Evolutionary conservation across 176 grass and related monocot genomes (phyloP).

Genomic region (Coix lacrymajobi): DNA sequence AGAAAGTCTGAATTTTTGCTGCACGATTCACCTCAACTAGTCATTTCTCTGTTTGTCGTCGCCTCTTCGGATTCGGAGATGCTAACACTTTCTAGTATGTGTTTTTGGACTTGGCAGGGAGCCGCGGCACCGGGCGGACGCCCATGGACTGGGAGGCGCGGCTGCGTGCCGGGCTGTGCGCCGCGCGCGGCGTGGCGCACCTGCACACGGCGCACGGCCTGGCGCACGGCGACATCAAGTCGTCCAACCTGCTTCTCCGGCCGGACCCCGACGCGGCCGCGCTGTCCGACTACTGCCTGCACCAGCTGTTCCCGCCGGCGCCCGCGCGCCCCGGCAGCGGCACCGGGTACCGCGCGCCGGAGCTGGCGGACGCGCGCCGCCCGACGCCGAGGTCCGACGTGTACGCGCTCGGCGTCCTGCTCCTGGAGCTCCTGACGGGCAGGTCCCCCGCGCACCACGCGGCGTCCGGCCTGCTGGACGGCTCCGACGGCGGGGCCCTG

Average conservation of each 20-base stretch:
- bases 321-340: constrained; percentile 36
- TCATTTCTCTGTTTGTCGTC: too few relatives aligned
- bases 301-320: constrained; percentile 60
- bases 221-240: constrained; percentile 82
- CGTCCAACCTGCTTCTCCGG: constrained; percentile 88
- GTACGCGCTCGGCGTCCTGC: constrained; percentile 76
- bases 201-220: constrained; percentile 57
- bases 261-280: constrained; percentile 57
- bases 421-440: constrained; percentile 78
- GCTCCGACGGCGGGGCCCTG: constrained; percentile 40
- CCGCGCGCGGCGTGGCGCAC: constrained; percentile 70
- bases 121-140: constrained; percentile 49
- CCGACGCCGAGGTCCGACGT: constrained; percentile 74
- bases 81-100: too few relatives aligned
- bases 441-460: constrained; percentile 38
- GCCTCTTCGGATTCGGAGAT: too few relatives aligned
- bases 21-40: not conserved
- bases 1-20: not conserved
- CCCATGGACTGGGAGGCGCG: constrained; percentile 80
- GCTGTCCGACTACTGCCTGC: constrained; percentile 73
- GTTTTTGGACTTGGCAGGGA: constrained; percentile 31
- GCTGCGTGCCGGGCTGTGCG: constrained; percentile 57
- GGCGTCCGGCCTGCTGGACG: constrained; percentile 26
- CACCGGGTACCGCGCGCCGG: constrained; percentile 70
- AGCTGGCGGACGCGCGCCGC: constrained; percentile 57